Evolutionary conservation across 441 rosid species (phyloP).

Genomic region (Gossypium davidsonii): DNA sequence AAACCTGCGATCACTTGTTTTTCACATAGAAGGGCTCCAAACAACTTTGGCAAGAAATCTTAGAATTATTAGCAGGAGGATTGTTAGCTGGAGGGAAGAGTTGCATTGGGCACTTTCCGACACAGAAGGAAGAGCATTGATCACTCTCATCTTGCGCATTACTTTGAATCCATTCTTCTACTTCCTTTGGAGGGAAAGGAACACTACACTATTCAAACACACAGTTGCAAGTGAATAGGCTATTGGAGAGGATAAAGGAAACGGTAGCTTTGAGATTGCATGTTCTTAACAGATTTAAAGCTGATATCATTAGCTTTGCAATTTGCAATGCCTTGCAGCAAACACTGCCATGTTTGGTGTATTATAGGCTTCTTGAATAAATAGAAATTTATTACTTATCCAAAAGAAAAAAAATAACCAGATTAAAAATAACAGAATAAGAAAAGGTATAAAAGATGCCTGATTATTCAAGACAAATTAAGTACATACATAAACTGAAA

Average conservation of each 20-base stretch:
- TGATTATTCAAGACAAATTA: too few species aligned
- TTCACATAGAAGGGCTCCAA: not conserved
- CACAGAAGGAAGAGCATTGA: too few species aligned
- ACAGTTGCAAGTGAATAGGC: not conserved
- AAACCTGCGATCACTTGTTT: not conserved
- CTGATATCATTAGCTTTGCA: too few species aligned
- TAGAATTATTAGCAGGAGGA: not conserved
- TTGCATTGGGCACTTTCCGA: not conserved
- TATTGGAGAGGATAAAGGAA: not conserved
- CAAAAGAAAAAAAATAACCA: too few species aligned
- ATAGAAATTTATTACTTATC: too few species aligned
- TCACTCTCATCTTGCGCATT: too few species aligned
- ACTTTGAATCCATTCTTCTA: not conserved
- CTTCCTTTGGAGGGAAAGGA: not conserved
- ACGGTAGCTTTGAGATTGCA: not conserved
- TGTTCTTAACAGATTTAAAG: not conserved
- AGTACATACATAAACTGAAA: too few species aligned
- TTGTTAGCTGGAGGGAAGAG: not conserved
- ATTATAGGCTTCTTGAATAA: too few species aligned
- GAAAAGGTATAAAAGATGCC: too few species aligned
- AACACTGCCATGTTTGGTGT: too few species aligned
- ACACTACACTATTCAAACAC: not conserved
- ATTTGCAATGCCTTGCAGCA: too few species aligned
- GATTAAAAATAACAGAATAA: too few species aligned
- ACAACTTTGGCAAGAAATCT: not conserved